Evolutionary conservation across 371 early-diverging fungal genomes (phyloP).

Genomic region (Lichtheimia hyalospora): DNA sequence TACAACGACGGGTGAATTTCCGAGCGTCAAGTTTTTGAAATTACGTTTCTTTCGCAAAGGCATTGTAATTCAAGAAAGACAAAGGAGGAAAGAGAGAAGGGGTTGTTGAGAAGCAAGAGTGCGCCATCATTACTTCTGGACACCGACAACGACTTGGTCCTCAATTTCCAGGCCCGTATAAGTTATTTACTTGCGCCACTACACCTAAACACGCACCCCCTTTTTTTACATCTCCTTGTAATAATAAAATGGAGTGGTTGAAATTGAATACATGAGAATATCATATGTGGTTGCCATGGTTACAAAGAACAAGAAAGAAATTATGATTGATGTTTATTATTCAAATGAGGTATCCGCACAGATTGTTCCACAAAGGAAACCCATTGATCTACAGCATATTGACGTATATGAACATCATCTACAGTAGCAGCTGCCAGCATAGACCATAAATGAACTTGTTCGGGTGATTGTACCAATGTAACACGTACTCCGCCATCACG

Average conservation of each 20-base stretch:
- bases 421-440: conserved; percentile 27
- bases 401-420: conserved; percentile 45
- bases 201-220: no score
- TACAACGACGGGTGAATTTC: conserved; percentile 46
- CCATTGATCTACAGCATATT: conserved; percentile 87
- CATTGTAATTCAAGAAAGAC: conserved; percentile 67
- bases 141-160: no score
- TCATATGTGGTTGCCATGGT: no score
- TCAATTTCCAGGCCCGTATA: no score
- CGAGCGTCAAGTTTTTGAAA: conserved; percentile 68
- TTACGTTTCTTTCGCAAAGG: conserved; percentile 74
- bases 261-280: no score
- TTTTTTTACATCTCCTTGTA: no score
- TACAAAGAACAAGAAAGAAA: no score
- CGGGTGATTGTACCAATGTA: conserved; percentile 32
- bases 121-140: no score
- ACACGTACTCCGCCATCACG: conserved; percentile 30
- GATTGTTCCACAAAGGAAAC: conserved; percentile 64
- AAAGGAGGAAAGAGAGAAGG: not conserved
- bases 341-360: conserved; percentile 1
- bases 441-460: conserved; percentile 36
- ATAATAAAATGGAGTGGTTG: no score
- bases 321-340: no score
- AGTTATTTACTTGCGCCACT: no score
- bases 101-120: not conserved